A percentile compares a stretch with the other conserved stretches of the same genome.
Conservation (phyloP, 495 filamentous ascomycete genomes). For the Neurospora hispaniola region DNA sequence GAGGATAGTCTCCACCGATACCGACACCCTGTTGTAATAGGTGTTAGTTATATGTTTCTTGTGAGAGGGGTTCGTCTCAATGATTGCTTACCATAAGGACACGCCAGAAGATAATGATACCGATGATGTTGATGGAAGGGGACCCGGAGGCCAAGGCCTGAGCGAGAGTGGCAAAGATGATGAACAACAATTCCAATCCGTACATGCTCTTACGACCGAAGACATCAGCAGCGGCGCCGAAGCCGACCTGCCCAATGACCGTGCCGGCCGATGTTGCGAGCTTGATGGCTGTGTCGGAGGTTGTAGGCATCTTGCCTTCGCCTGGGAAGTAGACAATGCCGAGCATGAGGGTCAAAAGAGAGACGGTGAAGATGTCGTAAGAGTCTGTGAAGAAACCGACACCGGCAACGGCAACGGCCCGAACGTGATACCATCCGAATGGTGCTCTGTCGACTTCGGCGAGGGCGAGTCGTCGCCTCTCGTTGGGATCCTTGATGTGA, state of each 20-base stretch:
- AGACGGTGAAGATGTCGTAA: constrained; percentile 68
- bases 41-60: background rate
- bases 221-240: constrained; percentile 71
- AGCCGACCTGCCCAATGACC: constrained; percentile 73
- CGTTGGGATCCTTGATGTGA: constrained; percentile 59
- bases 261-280: constrained; percentile 80
- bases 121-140: constrained; percentile 58
- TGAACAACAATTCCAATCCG: constrained; percentile 77
- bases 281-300: constrained; percentile 75
- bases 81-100: constrained; percentile 53
- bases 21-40: constrained; percentile 44
- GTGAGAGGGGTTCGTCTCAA: background rate
- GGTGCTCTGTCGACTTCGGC: constrained; percentile 64
- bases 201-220: constrained; percentile 79
- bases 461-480: constrained; percentile 59
- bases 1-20: constrained; percentile 80
- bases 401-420: constrained; percentile 61
- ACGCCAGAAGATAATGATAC: constrained; percentile 82
- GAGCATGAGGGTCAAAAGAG: constrained; percentile 54
- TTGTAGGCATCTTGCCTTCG: constrained; percentile 45
- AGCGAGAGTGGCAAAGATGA: constrained; percentile 75
- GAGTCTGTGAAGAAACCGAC: constrained; percentile 73
- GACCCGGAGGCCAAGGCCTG: constrained; percentile 61
- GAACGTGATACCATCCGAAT: constrained; percentile 68
- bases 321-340: constrained; percentile 61